Evolutionary conservation across 352 stramenopile species (phyloP), one percentile per base, ranked within the genome.

Genomic region (Phytopythium vexans): DNA sequence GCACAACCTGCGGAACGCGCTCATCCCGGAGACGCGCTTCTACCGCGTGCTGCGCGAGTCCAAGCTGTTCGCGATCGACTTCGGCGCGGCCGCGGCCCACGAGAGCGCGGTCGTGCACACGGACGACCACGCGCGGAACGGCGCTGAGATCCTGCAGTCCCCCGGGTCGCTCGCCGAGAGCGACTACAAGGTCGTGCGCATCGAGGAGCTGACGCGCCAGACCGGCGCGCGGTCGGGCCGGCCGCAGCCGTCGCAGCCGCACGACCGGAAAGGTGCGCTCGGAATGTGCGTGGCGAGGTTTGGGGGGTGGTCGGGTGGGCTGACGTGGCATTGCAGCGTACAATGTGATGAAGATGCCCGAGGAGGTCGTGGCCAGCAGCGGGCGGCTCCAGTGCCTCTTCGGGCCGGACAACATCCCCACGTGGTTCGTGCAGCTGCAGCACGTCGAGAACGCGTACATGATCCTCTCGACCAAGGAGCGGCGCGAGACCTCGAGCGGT

Each of bases 341-440:
- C 56, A 84, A 71, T 55, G 72, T 89, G 4, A 71, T 86, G 62
- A 91, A 91, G 63, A 89, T 91, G 77, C 77, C 81, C 4, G 75
- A 91, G 33, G 81, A 91, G 44, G 58, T 91, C 31, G 77, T 91
- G 16, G 77, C 70, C 31, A 87, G 69, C 41, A 74, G 60, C 21
- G 77, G 76, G 1, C 60, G 76, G 0, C 56, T 91, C n/a, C 61
- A 82, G 58, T 91, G 81, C 63, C 52, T 82, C 1, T 76, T 82
- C 15, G 73, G 75, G 5, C 66, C 65, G 3, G 58, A 68, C 14
- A 77, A 87, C 38, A 64, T 73, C 11, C 74, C 76, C 11, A 86
- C 79, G 58, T 88, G 77, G 68, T 91, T 91, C 48, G 77, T 91
- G 49, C 70, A 77, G 36, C 61, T 91, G 37, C 61, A 62, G 8